Percentiles rank a stretch among this genome's conserved stretches.
phyloP scores from a whole-genome alignment of 2,329 filamentous ascomycete species.

The Ceratocystis huliohia region DNA sequence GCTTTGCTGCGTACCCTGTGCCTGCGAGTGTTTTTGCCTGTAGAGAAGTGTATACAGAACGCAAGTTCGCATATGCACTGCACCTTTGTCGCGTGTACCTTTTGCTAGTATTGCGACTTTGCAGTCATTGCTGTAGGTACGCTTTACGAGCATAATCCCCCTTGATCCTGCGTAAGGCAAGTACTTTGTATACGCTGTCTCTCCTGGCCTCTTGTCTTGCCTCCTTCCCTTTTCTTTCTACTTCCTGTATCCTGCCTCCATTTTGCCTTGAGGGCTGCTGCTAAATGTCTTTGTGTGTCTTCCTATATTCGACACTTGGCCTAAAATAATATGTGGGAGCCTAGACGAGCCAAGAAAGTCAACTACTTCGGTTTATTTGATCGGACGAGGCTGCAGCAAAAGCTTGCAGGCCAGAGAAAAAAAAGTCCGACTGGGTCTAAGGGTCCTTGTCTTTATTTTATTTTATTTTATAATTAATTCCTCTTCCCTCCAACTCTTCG shows the following conservation, averaged over 20 bases:
- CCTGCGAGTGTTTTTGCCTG: not conserved
- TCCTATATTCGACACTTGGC: not conserved
- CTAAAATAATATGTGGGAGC: not conserved
- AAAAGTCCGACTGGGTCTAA: not conserved
- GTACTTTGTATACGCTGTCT: not conserved
- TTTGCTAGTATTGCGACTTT: not conserved
- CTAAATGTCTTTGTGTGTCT: not conserved
- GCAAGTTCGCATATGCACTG: not conserved
- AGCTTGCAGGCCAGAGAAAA: not conserved
- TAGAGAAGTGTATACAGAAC: not conserved
- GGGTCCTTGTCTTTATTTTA: not conserved
- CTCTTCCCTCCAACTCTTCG: constrained; percentile 4
- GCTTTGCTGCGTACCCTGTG: not conserved
- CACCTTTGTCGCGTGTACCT: not conserved
- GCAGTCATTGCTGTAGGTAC: not conserved
- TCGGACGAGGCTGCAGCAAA: not conserved
- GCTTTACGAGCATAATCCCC: not conserved
- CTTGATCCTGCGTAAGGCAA: not conserved
- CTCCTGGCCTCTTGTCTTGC: not conserved
- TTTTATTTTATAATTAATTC: constrained; percentile 10
- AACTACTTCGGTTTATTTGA: not conserved
- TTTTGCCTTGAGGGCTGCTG: not conserved
- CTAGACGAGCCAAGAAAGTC: not conserved
- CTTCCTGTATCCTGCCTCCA: not conserved
- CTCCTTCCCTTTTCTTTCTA: not conserved